Conservation (phyloP, 2,329 filamentous ascomycete species). For the Chrysoporthe deuterocubensis region DNA sequence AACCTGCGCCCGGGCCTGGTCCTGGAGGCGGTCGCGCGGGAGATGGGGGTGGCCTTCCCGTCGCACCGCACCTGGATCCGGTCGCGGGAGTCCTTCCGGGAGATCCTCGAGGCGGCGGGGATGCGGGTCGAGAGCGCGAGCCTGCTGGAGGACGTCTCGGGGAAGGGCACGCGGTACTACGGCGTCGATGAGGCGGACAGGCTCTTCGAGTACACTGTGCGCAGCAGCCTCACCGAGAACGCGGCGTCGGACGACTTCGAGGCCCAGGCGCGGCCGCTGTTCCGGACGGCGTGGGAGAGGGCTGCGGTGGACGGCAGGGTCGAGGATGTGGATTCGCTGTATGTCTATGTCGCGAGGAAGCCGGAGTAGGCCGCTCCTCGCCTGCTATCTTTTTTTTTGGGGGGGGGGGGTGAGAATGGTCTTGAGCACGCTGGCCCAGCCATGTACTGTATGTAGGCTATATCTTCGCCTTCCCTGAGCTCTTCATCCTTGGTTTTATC, state of each 20-base stretch:
- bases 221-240: slow-evolving; percentile 31
- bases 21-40: slow-evolving; percentile 35
- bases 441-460: slow-evolving; percentile 31
- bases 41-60: slow-evolving; percentile 35
- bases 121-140: slow-evolving; percentile 35
- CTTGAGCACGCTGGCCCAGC: not conserved
- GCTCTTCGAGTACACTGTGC: slow-evolving; percentile 36
- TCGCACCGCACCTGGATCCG: slow-evolving; percentile 38
- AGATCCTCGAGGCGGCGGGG: slow-evolving; percentile 36
- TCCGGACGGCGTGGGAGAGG: slow-evolving; percentile 38
- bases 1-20: slow-evolving; percentile 34
- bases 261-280: slow-evolving; percentile 34
- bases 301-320: slow-evolving; percentile 38
- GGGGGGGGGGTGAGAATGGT: no score
- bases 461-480: slow-evolving; percentile 48
- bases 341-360: slow-evolving; percentile 38
- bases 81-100: slow-evolving; percentile 35
- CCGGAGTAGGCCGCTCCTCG: slow-evolving; percentile 4
- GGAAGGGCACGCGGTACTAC: slow-evolving; percentile 33
- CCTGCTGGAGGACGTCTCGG: slow-evolving; percentile 35
- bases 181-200: slow-evolving; percentile 36
- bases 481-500: slow-evolving; percentile 42
- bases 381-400: not conserved
- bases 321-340: slow-evolving; percentile 35
- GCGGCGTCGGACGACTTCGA: slow-evolving; percentile 33